Conservation (phyloP, 148 eudicot species). For the Euryodendron excelsum region DNA sequence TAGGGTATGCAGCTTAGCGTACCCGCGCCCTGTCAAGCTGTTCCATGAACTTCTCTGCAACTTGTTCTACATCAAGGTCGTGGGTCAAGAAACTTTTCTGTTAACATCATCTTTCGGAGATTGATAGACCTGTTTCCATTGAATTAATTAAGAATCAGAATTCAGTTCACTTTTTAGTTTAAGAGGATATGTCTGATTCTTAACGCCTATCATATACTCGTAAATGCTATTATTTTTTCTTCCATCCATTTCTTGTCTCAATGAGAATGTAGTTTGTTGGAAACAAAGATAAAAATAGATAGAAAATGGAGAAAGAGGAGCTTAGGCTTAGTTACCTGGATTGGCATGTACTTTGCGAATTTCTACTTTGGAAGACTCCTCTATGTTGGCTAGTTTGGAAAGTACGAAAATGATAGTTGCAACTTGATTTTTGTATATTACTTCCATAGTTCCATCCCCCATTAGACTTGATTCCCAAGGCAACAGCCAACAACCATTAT, state of each 20-base stretch:
- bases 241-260: not conserved
- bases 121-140: not conserved
- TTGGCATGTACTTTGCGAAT: not conserved
- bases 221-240: not conserved
- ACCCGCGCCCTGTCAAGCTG: too few relatives aligned
- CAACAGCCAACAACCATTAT: not conserved
- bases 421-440: not conserved
- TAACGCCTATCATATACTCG: not conserved
- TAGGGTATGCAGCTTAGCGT: too few relatives aligned
- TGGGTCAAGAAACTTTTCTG: not conserved
- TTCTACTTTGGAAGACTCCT: not conserved
- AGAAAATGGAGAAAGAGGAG: not conserved
- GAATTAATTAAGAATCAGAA: not conserved
- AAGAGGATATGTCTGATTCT: not conserved
- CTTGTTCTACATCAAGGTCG: too few relatives aligned
- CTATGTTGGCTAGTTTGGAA: not conserved
- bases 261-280: not conserved
- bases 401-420: not conserved
- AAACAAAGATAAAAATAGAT: not conserved
- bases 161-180: too few relatives aligned
- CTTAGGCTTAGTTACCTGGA: constrained; percentile 1
- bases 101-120: not conserved
- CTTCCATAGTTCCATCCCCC: not conserved
- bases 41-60: too few relatives aligned
- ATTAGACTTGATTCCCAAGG: not conserved